Evolutionary conservation across 1,139 yeast genomes (phyloP).

Genomic region (Magnusiomyces suaveolens): DNA sequence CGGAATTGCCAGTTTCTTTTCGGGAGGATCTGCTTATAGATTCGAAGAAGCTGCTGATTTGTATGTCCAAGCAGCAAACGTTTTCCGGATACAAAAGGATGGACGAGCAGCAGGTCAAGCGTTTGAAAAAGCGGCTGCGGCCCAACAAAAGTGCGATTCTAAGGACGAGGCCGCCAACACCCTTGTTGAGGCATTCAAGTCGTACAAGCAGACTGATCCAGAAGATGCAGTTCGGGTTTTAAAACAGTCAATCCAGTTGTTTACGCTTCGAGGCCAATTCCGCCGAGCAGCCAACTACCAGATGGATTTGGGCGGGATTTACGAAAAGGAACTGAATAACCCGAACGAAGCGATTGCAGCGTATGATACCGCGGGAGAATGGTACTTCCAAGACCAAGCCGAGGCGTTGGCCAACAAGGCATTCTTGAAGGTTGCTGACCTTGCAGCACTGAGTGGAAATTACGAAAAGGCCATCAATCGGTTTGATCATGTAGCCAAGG

Average conservation of each 20-base stretch:
- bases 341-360: conserved; percentile 58
- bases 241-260: conserved; percentile 67
- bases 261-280: conserved; percentile 86
- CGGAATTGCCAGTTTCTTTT: conserved; percentile 61
- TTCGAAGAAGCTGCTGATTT: conserved; percentile 89
- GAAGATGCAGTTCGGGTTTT: conserved; percentile 69
- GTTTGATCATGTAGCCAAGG: conserved; percentile 69
- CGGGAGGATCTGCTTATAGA: conserved; percentile 56
- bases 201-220: conserved; percentile 66
- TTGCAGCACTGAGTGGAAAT: conserved; percentile 65
- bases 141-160: conserved; percentile 63
- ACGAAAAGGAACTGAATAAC: conserved; percentile 66
- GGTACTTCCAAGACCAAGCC: conserved; percentile 91
- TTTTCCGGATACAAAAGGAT: conserved; percentile 67
- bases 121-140: conserved; percentile 75
- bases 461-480: conserved; percentile 65
- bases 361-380: conserved; percentile 91
- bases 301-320: conserved; percentile 78
- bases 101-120: conserved; percentile 59
- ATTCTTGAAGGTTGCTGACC: conserved; percentile 79
- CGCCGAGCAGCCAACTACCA: conserved; percentile 93
- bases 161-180: conserved; percentile 91
- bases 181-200: conserved; percentile 82
- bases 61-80: conserved; percentile 84
- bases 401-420: conserved; percentile 86